Evolutionary conservation across 176 grass and related monocot genomes (phyloP), one percentile per base, ranked within the genome.

Genomic region (Musa schizocarpa): DNA sequence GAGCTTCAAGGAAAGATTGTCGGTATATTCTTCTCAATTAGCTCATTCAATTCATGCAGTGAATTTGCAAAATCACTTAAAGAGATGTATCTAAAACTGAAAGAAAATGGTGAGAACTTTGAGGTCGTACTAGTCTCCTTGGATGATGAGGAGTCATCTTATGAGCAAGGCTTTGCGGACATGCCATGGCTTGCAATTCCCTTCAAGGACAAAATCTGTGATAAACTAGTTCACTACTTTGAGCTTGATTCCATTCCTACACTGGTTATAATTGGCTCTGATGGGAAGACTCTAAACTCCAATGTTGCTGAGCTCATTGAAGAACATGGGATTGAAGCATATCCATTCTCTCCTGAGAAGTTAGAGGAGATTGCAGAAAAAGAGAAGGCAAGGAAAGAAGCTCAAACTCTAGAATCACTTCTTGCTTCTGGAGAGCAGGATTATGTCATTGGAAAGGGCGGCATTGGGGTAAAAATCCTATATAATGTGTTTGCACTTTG

Each of bases 161-260:
- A 84, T 48, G 74, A 74, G 69, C 50, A 86, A 66, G 85, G 57
- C 65, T 82, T 93, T 81, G 75, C 79, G 21, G 78, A 27, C 24
- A 93, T 87, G 82, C 86, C 88, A 80, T 98, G 87, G 88, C 80
- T 98, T 49, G 88, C 90, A 9, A 86, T 98, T 79, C 94, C 90
- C 72, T 92, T 80, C 11, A 84, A 80, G 8, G 94, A 93, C 72
- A 81, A 80, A 75, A 85, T 70, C 49, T 79, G 82, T 78, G 73
- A 85, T 52, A 88, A 81, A 70, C 72, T 98, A 48, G 87, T 78
- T 56, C 84, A 81, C 14, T 98, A 93, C 81, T 98, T 98, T 66
- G 90, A 93, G 72, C 82, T 93, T 66, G 68, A 72, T 3, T 9
- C 19, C 27, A 72, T 89, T 61, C 94, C 88, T 19, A 91, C 82